phyloP scores from a whole-genome alignment of 805 yeast species.

The Metschnikowia sp. region DNA sequence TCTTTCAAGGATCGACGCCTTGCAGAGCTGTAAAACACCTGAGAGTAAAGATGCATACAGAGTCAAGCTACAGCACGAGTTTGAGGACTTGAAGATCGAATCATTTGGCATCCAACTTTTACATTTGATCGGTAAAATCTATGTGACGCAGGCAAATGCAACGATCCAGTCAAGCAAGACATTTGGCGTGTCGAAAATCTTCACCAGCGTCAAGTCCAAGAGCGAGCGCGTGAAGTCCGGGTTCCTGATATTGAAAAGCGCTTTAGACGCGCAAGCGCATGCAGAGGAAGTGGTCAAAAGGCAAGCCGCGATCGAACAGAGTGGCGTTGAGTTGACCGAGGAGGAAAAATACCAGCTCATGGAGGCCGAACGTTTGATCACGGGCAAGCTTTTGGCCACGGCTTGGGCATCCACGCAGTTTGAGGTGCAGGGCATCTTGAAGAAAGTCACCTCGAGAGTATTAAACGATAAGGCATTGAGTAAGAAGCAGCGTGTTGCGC shows the following conservation, averaged over 20 bases:
- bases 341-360: conserved; percentile 42
- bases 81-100: conserved; percentile 85
- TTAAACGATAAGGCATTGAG: conserved; percentile 58
- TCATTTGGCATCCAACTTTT: conserved; percentile 90
- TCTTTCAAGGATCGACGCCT: conserved; percentile 44
- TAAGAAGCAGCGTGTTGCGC: conserved; percentile 56
- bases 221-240: conserved; percentile 82
- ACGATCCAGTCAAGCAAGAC: conserved; percentile 73
- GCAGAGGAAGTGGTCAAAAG: conserved; percentile 66
- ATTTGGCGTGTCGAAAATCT: conserved; percentile 82
- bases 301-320: conserved; percentile 48
- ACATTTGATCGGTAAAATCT: conserved; percentile 78
- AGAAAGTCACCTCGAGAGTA: conserved; percentile 54
- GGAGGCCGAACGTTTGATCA: conserved; percentile 74
- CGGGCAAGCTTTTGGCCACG: conserved; percentile 88
- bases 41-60: conserved; percentile 59
- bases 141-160: conserved; percentile 70
- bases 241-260: conserved; percentile 74
- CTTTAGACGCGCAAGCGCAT: conserved; percentile 81
- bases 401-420: conserved; percentile 93
- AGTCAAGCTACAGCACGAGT: conserved; percentile 54
- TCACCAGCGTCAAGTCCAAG: conserved; percentile 77
- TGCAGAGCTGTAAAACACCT: conserved; percentile 56
- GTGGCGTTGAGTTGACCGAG: conserved; percentile 29
- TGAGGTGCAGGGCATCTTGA: conserved; percentile 86